phyloP scores from a whole-genome alignment of 805 yeast species.

The Ogataea populi-albae region DNA sequence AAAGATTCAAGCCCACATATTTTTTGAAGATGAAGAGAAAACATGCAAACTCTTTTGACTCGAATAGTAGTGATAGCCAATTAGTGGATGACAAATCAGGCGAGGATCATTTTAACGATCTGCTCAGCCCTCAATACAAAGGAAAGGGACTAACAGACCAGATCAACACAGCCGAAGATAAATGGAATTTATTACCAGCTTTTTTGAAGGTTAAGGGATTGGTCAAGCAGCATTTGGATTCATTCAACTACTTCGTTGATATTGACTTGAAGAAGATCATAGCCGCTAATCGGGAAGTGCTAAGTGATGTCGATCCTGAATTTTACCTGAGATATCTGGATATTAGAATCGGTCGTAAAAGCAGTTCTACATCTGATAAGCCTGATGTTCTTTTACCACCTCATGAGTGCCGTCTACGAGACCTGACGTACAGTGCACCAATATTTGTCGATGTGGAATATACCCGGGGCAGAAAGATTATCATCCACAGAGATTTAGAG shows the following conservation, averaged over 20 bases:
- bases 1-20: no score
- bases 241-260: conserved; percentile 96
- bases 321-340: conserved; percentile 91
- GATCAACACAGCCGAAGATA: conserved; percentile 88
- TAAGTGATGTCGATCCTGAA: conserved; percentile 96
- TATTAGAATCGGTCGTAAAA: conserved; percentile 82
- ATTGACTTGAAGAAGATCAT: conserved; percentile 90
- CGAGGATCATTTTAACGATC: conserved; percentile 65
- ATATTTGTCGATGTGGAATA: conserved; percentile 96
- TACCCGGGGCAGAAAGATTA: conserved; percentile 90
- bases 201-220: conserved; percentile 92
- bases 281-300: conserved; percentile 80
- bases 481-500: conserved; percentile 84
- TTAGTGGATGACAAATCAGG: no score
- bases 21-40: no score
- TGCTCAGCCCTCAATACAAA: conserved; percentile 75
- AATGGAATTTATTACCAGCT: conserved; percentile 96
- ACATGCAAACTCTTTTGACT: no score
- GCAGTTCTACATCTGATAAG: conserved; percentile 43
- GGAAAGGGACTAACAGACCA: conserved; percentile 88
- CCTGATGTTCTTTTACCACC: conserved; percentile 75
- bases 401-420: conserved; percentile 93
- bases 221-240: conserved; percentile 95
- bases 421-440: conserved; percentile 92
- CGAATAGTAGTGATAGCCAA: no score